A percentile compares a stretch with the other conserved stretches of the same genome.
phyloP scores from a whole-genome alignment of 176 grass and related monocot genomes.

The Carex cristatella region DNA sequence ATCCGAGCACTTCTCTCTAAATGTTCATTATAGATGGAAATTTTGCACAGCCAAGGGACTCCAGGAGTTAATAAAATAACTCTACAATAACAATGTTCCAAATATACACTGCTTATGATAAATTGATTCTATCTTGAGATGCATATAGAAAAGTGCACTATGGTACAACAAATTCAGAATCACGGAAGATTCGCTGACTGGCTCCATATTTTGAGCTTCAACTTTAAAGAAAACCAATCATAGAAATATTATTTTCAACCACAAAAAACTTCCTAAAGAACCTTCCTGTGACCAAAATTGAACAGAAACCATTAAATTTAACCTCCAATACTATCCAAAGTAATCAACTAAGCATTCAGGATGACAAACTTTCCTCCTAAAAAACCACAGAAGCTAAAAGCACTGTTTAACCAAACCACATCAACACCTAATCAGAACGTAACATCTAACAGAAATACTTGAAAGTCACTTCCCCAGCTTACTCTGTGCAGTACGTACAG shows the following conservation, averaged over 20 bases:
- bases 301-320: not conserved
- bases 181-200: not conserved
- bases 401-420: not conserved
- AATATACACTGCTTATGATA: not conserved
- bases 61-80: not conserved
- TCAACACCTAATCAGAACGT: not conserved
- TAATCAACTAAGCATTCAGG: not conserved
- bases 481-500: not conserved
- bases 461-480: not conserved
- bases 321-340: not conserved
- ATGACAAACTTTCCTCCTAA: not conserved
- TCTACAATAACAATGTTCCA: not conserved
- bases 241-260: not conserved
- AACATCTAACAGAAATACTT: not conserved
- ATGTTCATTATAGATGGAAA: not conserved
- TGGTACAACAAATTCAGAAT: not conserved
- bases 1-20: not conserved
- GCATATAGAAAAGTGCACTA: not conserved
- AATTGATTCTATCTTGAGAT: not conserved
- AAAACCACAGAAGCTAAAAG: not conserved
- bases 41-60: not conserved
- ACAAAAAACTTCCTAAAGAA: not conserved
- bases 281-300: not conserved
- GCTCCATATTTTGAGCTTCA: not conserved
- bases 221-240: not conserved